Evolutionary conservation across 2,329 filamentous ascomycete genomes (phyloP), one percentile per base, ranked within the genome.

Genomic region (Fragosphaeria purpurea): DNA sequence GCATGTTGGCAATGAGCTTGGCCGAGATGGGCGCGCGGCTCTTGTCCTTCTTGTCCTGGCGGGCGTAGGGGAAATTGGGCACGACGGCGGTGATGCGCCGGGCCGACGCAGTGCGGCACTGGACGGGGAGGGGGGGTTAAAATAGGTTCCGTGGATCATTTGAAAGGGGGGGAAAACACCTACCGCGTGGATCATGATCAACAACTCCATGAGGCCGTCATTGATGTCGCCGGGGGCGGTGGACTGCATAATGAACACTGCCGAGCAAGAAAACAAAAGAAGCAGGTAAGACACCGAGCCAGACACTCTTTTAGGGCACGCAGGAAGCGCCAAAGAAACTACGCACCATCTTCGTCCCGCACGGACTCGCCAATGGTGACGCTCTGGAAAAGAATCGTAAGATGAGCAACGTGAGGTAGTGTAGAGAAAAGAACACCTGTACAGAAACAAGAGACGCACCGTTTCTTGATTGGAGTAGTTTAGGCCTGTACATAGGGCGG

Each of bases 331-430:
- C 22, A 22, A 22, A 22, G 22, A 22, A 22, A 22, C 22, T 22
- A 22, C 22, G 22, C 40, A 56, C 53, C 90, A 80, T 97, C 91
- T 76, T 97, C 91, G 66, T 97, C 91, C 69, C 91, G 80, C 50
- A 97, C 91, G 56, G 87, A 94, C 73, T 97, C 91, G 65, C 91
- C 90, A 61, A 96, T 94, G 22, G 89, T 95, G 52, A 97, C 89
- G 59, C 84, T 88, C 47, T 58, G 43, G 5, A 11, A n/a, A n/a
- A 22, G 22, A 22, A 22, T 2, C 3, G 22, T 22, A 22, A 22
- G 22, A 22, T 22, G 22, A 22, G 22, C 22, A 38, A 7, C 4
- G 40, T 8, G 6, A 37, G 41, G 22, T 12, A 13, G 22, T 13
- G 4, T 32, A 6, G 22, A 22, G 1, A 43, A 37, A 37, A 35